A percentile compares a stretch with the other conserved stretches of the same genome.
phyloP scores from a whole-genome alignment of 2,329 filamentous ascomycete species.

The Diplodia seriata region DNA sequence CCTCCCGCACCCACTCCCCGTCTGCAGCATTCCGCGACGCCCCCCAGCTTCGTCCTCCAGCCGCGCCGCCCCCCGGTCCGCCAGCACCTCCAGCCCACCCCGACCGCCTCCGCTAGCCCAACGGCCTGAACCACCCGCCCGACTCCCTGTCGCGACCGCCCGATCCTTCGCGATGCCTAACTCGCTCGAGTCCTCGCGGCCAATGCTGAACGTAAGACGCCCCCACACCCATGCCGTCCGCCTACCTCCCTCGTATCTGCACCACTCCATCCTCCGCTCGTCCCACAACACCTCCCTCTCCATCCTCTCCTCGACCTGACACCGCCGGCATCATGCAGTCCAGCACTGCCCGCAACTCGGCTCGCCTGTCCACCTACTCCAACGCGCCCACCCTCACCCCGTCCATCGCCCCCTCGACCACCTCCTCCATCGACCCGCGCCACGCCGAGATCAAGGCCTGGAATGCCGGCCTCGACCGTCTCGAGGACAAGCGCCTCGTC shows the following conservation, averaged over 20 bases:
- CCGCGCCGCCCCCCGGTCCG: constrained; percentile 10
- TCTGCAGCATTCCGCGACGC: constrained; percentile 29
- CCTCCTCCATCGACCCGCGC: constrained; percentile 54
- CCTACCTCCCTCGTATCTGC: constrained; percentile 5
- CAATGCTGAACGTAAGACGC: constrained; percentile 51
- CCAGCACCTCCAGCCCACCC: neutral
- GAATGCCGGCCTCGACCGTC: constrained; percentile 79
- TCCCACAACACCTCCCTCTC: constrained; percentile 36
- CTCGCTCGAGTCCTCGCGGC: constrained; percentile 50
- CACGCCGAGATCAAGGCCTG: constrained; percentile 75
- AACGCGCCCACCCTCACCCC: constrained; percentile 58
- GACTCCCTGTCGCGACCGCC: constrained; percentile 8
- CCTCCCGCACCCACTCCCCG: constrained; percentile 4
- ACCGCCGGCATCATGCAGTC: constrained; percentile 33
- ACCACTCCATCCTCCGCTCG: constrained; percentile 35
- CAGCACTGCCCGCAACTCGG: constrained; percentile 45
- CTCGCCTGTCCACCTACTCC: constrained; percentile 60
- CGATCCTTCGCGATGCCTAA: constrained; percentile 43
- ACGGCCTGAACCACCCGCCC: constrained; percentile 18
- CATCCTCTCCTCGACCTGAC: constrained; percentile 23
- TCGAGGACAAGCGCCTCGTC: constrained; percentile 85
- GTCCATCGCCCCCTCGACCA: constrained; percentile 55
- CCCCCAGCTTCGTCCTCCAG: neutral
- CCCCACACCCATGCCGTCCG: constrained; percentile 35
- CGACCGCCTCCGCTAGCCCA: constrained; percentile 11